Evolutionary conservation across 257 asterid species (phyloP).

Genomic region (Dorcoceras hygrometricum): DNA sequence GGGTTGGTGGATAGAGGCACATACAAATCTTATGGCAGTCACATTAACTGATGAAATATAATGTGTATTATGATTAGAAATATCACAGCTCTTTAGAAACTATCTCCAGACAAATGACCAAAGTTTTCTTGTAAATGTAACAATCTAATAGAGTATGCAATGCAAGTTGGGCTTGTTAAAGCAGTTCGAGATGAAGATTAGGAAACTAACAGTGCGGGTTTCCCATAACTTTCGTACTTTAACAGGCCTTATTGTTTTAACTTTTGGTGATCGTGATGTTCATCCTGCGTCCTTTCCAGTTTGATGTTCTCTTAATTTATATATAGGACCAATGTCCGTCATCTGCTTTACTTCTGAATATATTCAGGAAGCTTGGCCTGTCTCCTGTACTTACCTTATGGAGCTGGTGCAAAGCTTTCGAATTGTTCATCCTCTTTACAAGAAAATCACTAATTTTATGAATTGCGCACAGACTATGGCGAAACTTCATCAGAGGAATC

Average conservation of each 20-base stretch:
- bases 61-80: too few species aligned
- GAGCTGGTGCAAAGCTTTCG: neutral
- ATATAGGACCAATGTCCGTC: neutral
- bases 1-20: too few species aligned
- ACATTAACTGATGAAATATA: too few species aligned
- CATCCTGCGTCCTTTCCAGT: neutral
- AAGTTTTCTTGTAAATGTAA: too few species aligned
- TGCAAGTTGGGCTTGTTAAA: too few species aligned
- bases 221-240: too few species aligned
- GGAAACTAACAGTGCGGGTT: too few species aligned
- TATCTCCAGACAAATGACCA: too few species aligned
- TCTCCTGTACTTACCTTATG: neutral
- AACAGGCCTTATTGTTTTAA: neutral
- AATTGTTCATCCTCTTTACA: neutral
- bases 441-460: constrained; percentile 3
- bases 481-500: constrained; percentile 51
- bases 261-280: neutral
- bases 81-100: too few species aligned
- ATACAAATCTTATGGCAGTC: too few species aligned
- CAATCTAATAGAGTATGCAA: too few species aligned
- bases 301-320: neutral
- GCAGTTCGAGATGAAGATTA: too few species aligned
- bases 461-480: constrained; percentile 54
- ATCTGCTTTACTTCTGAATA: neutral
- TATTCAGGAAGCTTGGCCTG: neutral